Evolutionary conservation across 768 basidiomycete genomes (phyloP).

Genomic region (Boletus rubropictus): DNA sequence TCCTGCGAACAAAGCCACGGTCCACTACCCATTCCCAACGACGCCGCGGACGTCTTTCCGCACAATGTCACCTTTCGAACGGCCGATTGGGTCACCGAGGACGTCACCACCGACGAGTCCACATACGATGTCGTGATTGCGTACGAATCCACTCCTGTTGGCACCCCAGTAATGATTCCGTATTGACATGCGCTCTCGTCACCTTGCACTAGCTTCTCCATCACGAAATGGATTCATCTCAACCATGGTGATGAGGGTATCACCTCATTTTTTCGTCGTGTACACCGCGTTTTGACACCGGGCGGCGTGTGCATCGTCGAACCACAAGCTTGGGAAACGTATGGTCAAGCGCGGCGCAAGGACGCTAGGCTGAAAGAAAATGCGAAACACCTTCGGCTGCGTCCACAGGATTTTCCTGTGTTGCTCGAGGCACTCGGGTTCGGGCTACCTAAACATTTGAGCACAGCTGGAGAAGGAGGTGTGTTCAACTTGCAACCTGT

Average conservation of each 20-base stretch:
- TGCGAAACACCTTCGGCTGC: conserved; percentile 47
- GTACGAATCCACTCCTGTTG: conserved; percentile 38
- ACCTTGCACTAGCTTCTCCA: conserved; percentile 44
- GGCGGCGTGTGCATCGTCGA: conserved; percentile 75
- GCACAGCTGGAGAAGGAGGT: conserved; percentile 64
- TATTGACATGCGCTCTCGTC: neutral
- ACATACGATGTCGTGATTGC: conserved; percentile 76
- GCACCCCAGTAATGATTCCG: neutral
- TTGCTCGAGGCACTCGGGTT: conserved; percentile 63
- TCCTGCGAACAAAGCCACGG: conserved; percentile 76
- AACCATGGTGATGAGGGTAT: conserved; percentile 73
- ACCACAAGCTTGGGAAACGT: conserved; percentile 81
- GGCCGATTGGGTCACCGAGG: conserved; percentile 65
- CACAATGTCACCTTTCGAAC: conserved; percentile 71
- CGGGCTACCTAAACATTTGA: conserved; percentile 40
- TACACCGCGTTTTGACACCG: conserved; percentile 48
- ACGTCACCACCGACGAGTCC: conserved; percentile 50
- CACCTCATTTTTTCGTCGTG: conserved; percentile 58
- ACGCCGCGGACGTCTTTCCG: conserved; percentile 48
- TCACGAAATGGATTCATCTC: conserved; percentile 91
- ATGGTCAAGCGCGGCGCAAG: conserved; percentile 71
- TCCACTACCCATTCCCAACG: conserved; percentile 57
- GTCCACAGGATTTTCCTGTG: conserved; percentile 57
- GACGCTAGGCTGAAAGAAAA: conserved; percentile 58
- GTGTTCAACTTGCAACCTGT: conserved; percentile 10